phyloP scores from a whole-genome alignment of 1,284 basidiomycete species.

The Amylostereum areolatum region DNA sequence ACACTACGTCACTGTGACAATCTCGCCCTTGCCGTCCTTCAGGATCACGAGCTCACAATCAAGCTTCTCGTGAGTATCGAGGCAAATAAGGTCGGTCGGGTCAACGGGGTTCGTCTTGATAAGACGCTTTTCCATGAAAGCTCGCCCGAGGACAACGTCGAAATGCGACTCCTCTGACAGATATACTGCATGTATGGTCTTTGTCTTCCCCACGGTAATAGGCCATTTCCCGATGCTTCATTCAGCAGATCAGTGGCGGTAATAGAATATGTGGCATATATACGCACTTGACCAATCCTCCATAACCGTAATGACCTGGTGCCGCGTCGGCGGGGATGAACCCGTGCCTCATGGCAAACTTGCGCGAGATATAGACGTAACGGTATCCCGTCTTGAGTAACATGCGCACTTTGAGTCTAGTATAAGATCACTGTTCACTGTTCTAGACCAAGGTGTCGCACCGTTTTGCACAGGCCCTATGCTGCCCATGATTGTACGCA shows the following conservation, averaged over 20 bases:
- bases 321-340: slow-evolving; percentile 85
- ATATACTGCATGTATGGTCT: slow-evolving; percentile 53
- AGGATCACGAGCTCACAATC: slow-evolving; percentile 89
- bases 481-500: slow-evolving; percentile 86
- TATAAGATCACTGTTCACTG: slow-evolving; percentile 4
- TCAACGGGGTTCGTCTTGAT: slow-evolving; percentile 81
- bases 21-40: slow-evolving; percentile 80
- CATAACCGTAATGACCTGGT: slow-evolving; percentile 81
- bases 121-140: slow-evolving; percentile 89
- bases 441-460: slow-evolving; percentile 27
- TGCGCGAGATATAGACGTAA: slow-evolving; percentile 92
- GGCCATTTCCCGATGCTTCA: slow-evolving; percentile 72
- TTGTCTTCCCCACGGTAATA: slow-evolving; percentile 48
- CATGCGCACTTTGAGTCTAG: slow-evolving; percentile 70
- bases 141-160: slow-evolving; percentile 90
- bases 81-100: slow-evolving; percentile 86
- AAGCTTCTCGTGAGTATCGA: slow-evolving; percentile 93
- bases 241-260: slow-evolving; percentile 2
- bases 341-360: slow-evolving; percentile 85
- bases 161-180: slow-evolving; percentile 95
- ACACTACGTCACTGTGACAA: slow-evolving; percentile 72
- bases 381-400: slow-evolving; percentile 90
- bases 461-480: slow-evolving; percentile 89
- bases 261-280: not conserved
- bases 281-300: slow-evolving; percentile 67